Conservation (phyloP, 768 basidiomycete genomes). For the Mycena alexandri region DNA sequence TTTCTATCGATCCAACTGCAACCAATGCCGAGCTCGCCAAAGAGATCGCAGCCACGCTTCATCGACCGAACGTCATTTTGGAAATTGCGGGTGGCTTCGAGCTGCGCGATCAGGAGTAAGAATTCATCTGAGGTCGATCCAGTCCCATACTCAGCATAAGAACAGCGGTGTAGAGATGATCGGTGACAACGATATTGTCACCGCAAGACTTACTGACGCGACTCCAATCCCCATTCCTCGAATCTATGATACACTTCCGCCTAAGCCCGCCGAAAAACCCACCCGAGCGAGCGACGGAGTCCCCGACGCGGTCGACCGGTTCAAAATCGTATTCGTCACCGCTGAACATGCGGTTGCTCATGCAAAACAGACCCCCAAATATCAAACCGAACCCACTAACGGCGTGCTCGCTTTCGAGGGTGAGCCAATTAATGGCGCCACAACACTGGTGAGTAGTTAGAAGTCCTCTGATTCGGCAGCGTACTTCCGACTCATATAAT, state of each 20-base stretch:
- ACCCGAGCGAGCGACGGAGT: not conserved
- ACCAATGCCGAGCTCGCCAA: slow-evolving; percentile 37
- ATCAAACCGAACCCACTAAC: slow-evolving; percentile 33
- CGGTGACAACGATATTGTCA: slow-evolving; percentile 36
- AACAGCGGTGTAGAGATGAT: slow-evolving; percentile 30
- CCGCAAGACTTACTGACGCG: slow-evolving; percentile 14
- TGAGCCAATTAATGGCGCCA: slow-evolving; percentile 38
- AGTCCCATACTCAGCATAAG: not conserved
- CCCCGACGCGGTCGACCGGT: slow-evolving; percentile 20
- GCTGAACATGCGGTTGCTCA: slow-evolving; percentile 38
- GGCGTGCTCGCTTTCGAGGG: slow-evolving; percentile 42
- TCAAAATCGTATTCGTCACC: slow-evolving; percentile 39
- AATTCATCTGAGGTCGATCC: too few species aligned
- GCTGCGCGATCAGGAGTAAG: slow-evolving; percentile 42
- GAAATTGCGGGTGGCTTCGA: slow-evolving; percentile 43
- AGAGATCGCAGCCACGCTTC: slow-evolving; percentile 39
- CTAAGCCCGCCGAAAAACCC: not conserved
- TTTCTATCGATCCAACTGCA: slow-evolving; percentile 29
- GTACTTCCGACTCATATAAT: not conserved
- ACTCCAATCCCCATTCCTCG: not conserved
- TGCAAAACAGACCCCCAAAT: slow-evolving; percentile 35
- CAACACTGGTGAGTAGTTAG: slow-evolving; percentile 35
- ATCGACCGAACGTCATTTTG: slow-evolving; percentile 30
- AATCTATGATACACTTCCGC: not conserved
- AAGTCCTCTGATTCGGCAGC: not conserved